A percentile compares a stretch with the other conserved stretches of the same genome.
Evolutionary conservation across 257 asterid genomes (phyloP).

Genomic region (Buddleja alternifolia): DNA sequence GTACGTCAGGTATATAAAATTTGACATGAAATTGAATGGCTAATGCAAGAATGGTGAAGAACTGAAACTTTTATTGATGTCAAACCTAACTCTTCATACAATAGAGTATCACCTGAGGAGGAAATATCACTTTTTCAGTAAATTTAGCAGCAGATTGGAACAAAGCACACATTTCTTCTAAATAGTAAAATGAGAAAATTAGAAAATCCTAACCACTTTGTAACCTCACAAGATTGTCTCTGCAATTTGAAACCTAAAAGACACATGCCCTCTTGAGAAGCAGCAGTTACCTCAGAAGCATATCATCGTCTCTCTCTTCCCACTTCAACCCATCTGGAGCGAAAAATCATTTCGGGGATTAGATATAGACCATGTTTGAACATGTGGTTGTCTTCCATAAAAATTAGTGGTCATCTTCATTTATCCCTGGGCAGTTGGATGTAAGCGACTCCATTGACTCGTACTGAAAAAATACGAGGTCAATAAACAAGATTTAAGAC

Average conservation of each 20-base stretch:
- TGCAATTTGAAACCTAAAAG: not conserved
- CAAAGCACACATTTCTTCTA: too few relatives aligned
- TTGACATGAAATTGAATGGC: too few relatives aligned
- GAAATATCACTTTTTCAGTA: not conserved
- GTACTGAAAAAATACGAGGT: constrained; percentile 51
- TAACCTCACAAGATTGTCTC: not conserved
- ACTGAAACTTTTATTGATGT: not conserved
- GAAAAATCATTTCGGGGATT: not conserved
- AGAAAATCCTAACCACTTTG: not conserved
- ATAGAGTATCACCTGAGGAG: not conserved
- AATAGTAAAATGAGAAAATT: too few relatives aligned
- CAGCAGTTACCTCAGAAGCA: not conserved
- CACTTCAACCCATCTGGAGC: not conserved
- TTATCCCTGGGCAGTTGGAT: constrained; percentile 74
- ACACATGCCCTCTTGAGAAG: not conserved
- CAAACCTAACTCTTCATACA: not conserved
- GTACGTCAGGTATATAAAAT: too few relatives aligned
- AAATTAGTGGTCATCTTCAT: constrained; percentile 83
- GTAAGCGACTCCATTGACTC: constrained; percentile 64
- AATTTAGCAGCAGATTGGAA: not conserved
- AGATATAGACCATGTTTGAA: not conserved
- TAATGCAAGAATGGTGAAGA: too few relatives aligned
- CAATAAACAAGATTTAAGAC: constrained; percentile 21
- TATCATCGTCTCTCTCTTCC: not conserved
- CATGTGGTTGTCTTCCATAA: not conserved